These are phyloP conservation scores for Dryas drummondii DNA, from an alignment of 306 rosid species.

Conservation along the genomic window DNA sequence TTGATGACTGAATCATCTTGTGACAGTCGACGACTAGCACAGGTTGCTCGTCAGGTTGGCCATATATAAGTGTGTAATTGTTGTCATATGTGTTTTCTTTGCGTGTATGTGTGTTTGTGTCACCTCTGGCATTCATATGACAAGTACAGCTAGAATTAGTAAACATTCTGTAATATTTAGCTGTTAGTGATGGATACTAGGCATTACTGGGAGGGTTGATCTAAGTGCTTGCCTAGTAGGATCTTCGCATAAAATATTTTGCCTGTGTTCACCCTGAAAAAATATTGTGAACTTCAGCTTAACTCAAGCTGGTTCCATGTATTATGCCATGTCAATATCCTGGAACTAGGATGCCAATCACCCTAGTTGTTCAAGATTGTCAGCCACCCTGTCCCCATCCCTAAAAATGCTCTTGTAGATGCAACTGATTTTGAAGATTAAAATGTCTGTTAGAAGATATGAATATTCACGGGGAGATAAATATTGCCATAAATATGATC, in stretches of 20 bases:
- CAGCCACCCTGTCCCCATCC: background rate
- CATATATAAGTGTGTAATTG: conserved; percentile 28
- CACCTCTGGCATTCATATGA: conserved; percentile 13
- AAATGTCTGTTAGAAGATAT: too few species aligned
- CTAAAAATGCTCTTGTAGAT: background rate
- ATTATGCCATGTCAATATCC: background rate
- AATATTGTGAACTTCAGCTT: background rate
- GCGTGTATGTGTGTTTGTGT: conserved; percentile 15
- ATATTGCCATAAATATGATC: background rate
- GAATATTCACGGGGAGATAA: background rate
- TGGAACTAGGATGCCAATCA: background rate
- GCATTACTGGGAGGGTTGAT: background rate
- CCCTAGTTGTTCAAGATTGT: background rate
- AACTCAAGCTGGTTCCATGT: conserved; percentile 1
- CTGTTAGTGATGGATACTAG: background rate
- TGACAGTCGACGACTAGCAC: conserved; percentile 59
- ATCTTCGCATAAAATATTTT: background rate
- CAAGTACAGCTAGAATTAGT: background rate
- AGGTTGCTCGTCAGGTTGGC: conserved; percentile 80
- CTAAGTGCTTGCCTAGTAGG: background rate
- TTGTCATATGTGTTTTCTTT: conserved; percentile 7
- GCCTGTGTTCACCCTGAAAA: background rate
- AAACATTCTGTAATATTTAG: background rate
- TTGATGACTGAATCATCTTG: conserved; percentile 53
- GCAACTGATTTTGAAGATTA: background rate